A percentile compares a stretch with the other conserved stretches of the same genome.
Evolutionary conservation across 2,329 filamentous ascomycete species (phyloP).

Genomic region (Trichoderma sp.): DNA sequence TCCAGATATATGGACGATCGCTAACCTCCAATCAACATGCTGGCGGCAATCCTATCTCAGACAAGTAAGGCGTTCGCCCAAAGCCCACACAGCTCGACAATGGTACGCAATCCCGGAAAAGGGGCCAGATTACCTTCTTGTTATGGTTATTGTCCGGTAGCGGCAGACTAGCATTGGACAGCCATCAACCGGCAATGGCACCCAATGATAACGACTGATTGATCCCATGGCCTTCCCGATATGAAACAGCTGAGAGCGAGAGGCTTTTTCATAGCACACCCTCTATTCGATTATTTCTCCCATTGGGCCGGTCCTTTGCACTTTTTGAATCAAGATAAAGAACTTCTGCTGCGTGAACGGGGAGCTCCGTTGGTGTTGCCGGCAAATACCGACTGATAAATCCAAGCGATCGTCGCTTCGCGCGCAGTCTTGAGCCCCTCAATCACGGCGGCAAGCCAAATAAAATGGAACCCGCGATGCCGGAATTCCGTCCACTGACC

Average conservation of each 20-base stretch:
- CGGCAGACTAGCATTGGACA: slow-evolving; percentile 12
- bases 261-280: not conserved
- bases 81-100: slow-evolving; percentile 1
- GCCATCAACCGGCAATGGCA: not conserved
- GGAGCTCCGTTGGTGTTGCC: not conserved
- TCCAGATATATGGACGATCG: not conserved
- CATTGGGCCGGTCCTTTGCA: slow-evolving; percentile 11
- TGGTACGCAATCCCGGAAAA: slow-evolving; percentile 1
- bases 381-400: slow-evolving; percentile 6
- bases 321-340: not conserved
- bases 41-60: not conserved
- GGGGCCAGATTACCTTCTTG: slow-evolving; percentile 11
- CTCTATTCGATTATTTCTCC: not conserved
- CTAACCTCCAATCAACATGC: not conserved
- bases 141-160: slow-evolving; percentile 20
- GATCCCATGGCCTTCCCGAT: slow-evolving; percentile 3
- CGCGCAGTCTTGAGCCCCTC: slow-evolving; percentile 1
- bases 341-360: not conserved
- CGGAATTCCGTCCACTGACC: slow-evolving; percentile 5
- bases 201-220: not conserved
- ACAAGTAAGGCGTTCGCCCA: not conserved
- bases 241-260: not conserved
- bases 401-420: not conserved
- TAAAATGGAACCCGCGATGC: slow-evolving; percentile 9
- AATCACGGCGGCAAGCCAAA: not conserved